Conservation (phyloP, 768 basidiomycete genomes). For the Rhizopogon vesiculosus region DNA sequence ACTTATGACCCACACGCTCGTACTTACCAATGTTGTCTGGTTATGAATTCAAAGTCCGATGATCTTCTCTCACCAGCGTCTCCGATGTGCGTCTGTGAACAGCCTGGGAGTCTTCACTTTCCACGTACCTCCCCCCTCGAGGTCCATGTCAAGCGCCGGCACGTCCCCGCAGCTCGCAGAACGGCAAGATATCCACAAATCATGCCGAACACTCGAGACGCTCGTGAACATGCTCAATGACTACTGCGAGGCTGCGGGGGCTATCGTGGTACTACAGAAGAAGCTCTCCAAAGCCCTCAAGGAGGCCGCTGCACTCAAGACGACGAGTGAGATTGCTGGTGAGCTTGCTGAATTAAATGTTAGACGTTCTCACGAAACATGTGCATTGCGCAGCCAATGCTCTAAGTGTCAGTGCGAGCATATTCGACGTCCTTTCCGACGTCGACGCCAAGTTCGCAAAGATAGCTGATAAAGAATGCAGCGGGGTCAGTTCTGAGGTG, state of each 20-base stretch:
- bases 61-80: not conserved
- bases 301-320: constrained; percentile 59
- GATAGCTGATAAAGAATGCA: constrained; percentile 70
- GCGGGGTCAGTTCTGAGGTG: constrained; percentile 57
- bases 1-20: not conserved
- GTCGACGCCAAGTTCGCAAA: constrained; percentile 74
- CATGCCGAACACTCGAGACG: constrained; percentile 70
- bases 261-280: constrained; percentile 64
- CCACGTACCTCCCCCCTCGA: not conserved
- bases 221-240: constrained; percentile 65
- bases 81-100: not conserved
- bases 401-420: constrained; percentile 54
- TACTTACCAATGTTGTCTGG: not conserved
- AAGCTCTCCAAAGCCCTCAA: constrained; percentile 67
- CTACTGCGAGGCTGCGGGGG: constrained; percentile 67
- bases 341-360: constrained; percentile 12
- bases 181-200: constrained; percentile 71
- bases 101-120: not conserved
- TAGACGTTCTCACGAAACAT: not conserved
- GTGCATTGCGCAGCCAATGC: constrained; percentile 49
- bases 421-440: constrained; percentile 69
- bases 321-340: constrained; percentile 63
- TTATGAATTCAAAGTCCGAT: not conserved
- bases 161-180: constrained; percentile 40
- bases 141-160: constrained; percentile 8